These are phyloP conservation scores for Entomortierella lignicola DNA, from an alignment of 192 early-diverging fungal species.

Conservation along the genomic window DNA sequence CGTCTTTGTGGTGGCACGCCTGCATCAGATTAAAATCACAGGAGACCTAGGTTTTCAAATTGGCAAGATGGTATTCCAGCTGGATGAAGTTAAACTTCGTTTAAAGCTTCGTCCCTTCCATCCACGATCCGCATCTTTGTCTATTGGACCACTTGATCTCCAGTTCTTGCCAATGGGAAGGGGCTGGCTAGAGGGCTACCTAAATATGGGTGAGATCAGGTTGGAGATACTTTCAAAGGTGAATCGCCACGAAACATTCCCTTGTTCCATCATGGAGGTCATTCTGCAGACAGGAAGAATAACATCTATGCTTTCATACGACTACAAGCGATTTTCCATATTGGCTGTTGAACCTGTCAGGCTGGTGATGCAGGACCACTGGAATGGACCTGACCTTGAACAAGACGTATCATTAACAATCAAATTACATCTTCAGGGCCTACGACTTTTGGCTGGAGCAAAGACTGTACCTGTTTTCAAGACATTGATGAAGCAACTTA, in stretches of 20 bases:
- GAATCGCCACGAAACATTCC: slow-evolving; percentile 24
- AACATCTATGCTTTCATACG: slow-evolving; percentile 73
- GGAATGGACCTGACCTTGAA: slow-evolving; percentile 54
- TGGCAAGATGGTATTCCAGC: slow-evolving; percentile 64
- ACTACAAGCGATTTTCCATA: slow-evolving; percentile 80
- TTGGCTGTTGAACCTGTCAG: slow-evolving; percentile 66
- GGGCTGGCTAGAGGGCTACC: slow-evolving; percentile 69
- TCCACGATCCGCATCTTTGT: slow-evolving; percentile 50
- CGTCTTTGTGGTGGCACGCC: slow-evolving; percentile 54
- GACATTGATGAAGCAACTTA: slow-evolving; percentile 22
- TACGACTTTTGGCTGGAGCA: slow-evolving; percentile 34
- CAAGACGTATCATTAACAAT: slow-evolving; percentile 32
- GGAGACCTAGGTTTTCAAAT: slow-evolving; percentile 74
- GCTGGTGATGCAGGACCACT: slow-evolving; percentile 59
- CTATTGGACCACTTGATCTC: slow-evolving; percentile 59
- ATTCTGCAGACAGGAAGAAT: slow-evolving; percentile 60
- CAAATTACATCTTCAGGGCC: slow-evolving; percentile 26
- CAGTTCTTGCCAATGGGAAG: slow-evolving; percentile 46
- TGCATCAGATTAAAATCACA: slow-evolving; percentile 61
- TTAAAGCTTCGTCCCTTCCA: slow-evolving; percentile 56
- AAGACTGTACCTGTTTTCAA: slow-evolving; percentile 53
- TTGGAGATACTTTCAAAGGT: slow-evolving; percentile 40
- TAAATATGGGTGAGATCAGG: slow-evolving; percentile 55
- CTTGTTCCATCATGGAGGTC: slow-evolving; percentile 54
- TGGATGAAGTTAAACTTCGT: slow-evolving; percentile 58